Base-by-base conservation (phyloP, 179 eudicot genomes). In the Kewa caespitosa region DNA sequence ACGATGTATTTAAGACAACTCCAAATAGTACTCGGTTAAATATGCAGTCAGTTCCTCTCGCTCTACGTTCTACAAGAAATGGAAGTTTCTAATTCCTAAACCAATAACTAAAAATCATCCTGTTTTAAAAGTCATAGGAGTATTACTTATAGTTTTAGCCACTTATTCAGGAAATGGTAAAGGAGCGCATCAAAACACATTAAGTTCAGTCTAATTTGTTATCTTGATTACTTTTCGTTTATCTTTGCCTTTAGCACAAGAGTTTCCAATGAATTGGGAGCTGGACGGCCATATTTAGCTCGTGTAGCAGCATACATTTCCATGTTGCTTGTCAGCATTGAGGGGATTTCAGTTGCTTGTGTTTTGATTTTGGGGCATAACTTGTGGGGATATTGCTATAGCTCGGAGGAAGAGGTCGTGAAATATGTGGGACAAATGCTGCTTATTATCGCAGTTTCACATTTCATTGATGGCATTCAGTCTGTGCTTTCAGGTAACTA, bases 301-400 rank as follows among this genome's bases (percentile, higher is more conserved):
- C 89, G 86, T 8, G 67, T 87, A 46, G 92, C 89, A 38, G 84
- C 82, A 6, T 54, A 61, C 43, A 78, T 84, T 48, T 88, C 84
- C 20, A 18, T 86, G 25, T 50, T 71, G 57, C 31, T 80, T 85
- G 87, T 86, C 33, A 79, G 38, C 17, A 36, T 36, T 12, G 74
- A 70, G 37, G 74, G 74, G 8, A 54, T 70, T 31, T 52, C 46
- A 38, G 83, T 67, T 7, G 89, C 79, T 4, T 38, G 63, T 11
- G 48, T 83, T 36, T 67, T 89, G 76, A 72, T 89, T n/a, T 54
- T 85, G 59, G 89, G 87, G 20, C 89, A 86, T 17, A 83, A 83
- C 20, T 11, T 84, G 5, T 89, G 90, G 90, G 89, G 92, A 0
- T 87, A 87, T 69, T 86, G 87, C 69, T 89, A 85, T 28, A 87